A percentile compares a stretch with the other conserved stretches of the same genome.
Evolutionary conservation across 495 filamentous ascomycete species (phyloP).

Genomic region (Tuber borchii): DNA sequence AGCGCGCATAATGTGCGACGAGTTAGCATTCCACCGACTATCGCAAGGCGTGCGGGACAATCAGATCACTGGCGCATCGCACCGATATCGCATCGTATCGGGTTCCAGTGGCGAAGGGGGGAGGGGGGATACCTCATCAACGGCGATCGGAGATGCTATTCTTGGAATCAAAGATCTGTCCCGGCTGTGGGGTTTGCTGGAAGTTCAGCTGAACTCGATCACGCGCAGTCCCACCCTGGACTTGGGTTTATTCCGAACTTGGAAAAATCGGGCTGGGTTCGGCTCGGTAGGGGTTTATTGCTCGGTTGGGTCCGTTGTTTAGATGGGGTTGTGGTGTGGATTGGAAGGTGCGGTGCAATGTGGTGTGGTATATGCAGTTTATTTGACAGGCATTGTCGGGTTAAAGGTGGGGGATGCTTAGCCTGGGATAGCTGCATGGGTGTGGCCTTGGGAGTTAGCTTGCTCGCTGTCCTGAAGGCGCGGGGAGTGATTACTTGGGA

Average conservation of each 20-base stretch:
- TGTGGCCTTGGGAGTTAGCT: background rate
- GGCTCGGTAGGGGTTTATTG: conserved; percentile 2
- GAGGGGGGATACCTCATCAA: background rate
- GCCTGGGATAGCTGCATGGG: background rate
- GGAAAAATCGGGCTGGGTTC: background rate
- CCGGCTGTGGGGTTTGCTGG: background rate
- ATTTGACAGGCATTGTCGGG: background rate
- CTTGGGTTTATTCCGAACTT: background rate
- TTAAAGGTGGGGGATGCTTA: background rate
- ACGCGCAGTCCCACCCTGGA: background rate
- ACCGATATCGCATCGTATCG: conserved; percentile 1
- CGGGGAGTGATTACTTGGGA: background rate
- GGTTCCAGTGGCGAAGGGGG: background rate
- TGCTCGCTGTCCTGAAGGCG: background rate
- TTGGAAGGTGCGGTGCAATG: background rate
- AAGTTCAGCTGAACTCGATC: background rate
- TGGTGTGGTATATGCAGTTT: background rate
- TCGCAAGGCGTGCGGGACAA: background rate
- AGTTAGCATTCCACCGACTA: background rate
- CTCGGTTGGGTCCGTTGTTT: background rate
- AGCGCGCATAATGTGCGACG: background rate
- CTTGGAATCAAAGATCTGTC: background rate
- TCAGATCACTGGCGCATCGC: background rate
- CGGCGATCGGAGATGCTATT: background rate
- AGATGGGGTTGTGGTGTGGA: background rate